Percentiles rank a stretch among this genome's conserved stretches.
phyloP scores from a whole-genome alignment of 768 basidiomycete genomes.

The Boletus rufocinnamomeus region DNA sequence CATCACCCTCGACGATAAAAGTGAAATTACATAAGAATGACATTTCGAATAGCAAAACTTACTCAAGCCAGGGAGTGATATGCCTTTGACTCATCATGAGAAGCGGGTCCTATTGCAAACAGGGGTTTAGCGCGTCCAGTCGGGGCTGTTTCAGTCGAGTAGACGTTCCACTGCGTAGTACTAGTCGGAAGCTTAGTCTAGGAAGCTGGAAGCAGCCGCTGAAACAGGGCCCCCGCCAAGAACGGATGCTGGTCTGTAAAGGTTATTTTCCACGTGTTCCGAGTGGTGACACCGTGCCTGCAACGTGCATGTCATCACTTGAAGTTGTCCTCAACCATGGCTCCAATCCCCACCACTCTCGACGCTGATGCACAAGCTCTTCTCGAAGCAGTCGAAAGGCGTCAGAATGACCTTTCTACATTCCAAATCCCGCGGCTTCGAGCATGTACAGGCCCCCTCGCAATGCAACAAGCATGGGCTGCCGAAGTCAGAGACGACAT shows the following conservation, averaged over 20 bases:
- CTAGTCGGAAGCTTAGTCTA: not conserved
- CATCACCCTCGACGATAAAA: too few species aligned
- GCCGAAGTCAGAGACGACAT: slow-evolving; percentile 79
- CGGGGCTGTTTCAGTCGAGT: not conserved
- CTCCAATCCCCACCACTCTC: slow-evolving; percentile 59
- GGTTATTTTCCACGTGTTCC: not conserved
- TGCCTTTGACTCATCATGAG: not conserved
- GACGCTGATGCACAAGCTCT: slow-evolving; percentile 52
- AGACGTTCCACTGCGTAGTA: not conserved
- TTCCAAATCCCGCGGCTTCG: slow-evolving; percentile 78
- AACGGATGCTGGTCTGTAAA: not conserved
- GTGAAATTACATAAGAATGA: not conserved
- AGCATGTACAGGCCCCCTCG: slow-evolving; percentile 66
- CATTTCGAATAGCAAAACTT: not conserved
- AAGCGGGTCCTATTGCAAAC: not conserved
- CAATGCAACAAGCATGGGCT: slow-evolving; percentile 69
- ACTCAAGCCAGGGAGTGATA: not conserved
- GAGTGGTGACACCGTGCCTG: not conserved
- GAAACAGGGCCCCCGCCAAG: not conserved
- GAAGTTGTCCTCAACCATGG: slow-evolving; percentile 44
- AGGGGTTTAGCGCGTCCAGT: not conserved
- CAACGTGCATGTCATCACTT: not conserved
- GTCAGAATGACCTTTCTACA: slow-evolving; percentile 60
- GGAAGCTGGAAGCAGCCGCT: not conserved
- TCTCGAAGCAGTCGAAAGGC: slow-evolving; percentile 54